phyloP scores from a whole-genome alignment of 192 early-diverging fungal species.

The Dimargaris verticillata region DNA sequence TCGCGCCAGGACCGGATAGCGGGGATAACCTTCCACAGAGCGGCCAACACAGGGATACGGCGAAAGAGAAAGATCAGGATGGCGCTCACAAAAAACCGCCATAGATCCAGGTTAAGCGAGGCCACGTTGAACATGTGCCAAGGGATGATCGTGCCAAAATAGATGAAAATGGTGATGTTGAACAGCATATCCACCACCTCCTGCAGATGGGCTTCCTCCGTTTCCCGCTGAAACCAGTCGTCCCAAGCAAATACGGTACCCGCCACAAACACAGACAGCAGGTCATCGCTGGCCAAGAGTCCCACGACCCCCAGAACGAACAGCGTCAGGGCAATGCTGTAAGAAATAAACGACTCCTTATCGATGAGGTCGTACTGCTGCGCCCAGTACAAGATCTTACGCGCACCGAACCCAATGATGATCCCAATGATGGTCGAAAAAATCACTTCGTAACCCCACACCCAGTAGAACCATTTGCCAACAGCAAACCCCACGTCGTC shows the following conservation, averaged over 20 bases:
- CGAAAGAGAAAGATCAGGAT: slow-evolving; percentile 50
- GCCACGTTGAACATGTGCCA: slow-evolving; percentile 44
- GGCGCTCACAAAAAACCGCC: slow-evolving; percentile 45
- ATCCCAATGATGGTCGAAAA: slow-evolving; percentile 54
- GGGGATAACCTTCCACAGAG: slow-evolving; percentile 44
- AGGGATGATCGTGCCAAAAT: slow-evolving; percentile 63
- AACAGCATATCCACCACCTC: slow-evolving; percentile 79
- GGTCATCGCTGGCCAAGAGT: slow-evolving; percentile 53
- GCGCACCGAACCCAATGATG: slow-evolving; percentile 47
- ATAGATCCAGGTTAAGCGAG: slow-evolving; percentile 35
- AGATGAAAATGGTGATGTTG: slow-evolving; percentile 79
- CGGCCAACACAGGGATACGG: slow-evolving; percentile 52
- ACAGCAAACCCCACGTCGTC: slow-evolving; percentile 38
- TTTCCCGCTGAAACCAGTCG: slow-evolving; percentile 75
- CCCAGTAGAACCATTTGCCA: slow-evolving; percentile 61
- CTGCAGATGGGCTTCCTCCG: slow-evolving; percentile 68
- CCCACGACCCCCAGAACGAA: slow-evolving; percentile 53
- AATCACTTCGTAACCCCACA: slow-evolving; percentile 62
- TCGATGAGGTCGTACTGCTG: slow-evolving; percentile 63
- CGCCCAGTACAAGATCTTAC: slow-evolving; percentile 47
- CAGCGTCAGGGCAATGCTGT: slow-evolving; percentile 58
- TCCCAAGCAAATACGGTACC: slow-evolving; percentile 79
- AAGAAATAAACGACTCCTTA: slow-evolving; percentile 69
- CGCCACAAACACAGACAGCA: slow-evolving; percentile 62
- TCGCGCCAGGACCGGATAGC: slow-evolving; percentile 53